Evolutionary conservation across 768 basidiomycete genomes (phyloP).

Genomic region (Plicaturopsis crispa): DNA sequence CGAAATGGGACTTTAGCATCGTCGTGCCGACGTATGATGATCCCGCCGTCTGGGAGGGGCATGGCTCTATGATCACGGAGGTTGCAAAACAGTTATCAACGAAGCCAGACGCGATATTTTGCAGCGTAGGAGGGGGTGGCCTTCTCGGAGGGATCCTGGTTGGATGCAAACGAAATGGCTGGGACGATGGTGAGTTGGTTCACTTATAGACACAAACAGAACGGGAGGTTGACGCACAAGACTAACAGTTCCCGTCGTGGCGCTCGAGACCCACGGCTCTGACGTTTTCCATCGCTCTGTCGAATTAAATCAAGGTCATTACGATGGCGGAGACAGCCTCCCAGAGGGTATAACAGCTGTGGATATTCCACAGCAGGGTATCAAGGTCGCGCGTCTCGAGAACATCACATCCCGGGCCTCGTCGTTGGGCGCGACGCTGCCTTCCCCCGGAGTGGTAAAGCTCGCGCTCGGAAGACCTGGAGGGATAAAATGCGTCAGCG

Average conservation of each 20-base stretch:
- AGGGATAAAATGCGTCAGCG: conserved; percentile 46
- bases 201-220: too few species aligned
- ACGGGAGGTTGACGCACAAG: too few species aligned
- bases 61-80: conserved; percentile 64
- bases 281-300: conserved; percentile 70
- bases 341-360: conserved; percentile 34
- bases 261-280: conserved; percentile 64
- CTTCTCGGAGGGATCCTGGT: conserved; percentile 61
- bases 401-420: conserved; percentile 57
- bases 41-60: conserved; percentile 65
- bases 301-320: conserved; percentile 42
- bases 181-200: conserved; percentile 54
- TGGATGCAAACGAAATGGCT: conserved; percentile 56
- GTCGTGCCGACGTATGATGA: conserved; percentile 70
- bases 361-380: conserved; percentile 31
- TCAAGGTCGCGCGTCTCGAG: conserved; percentile 51
- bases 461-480: conserved; percentile 59
- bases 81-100: conserved; percentile 43
- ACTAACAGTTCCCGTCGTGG: conserved; percentile 51
- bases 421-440: conserved; percentile 64
- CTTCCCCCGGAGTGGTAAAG: conserved; percentile 52
- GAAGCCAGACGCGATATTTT: conserved; percentile 67
- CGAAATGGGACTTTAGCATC: conserved; percentile 32
- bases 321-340: conserved; percentile 20
- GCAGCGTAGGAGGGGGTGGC: conserved; percentile 73